Base-by-base conservation (phyloP, 148 eudicot species). In the Camellia granthamiana region DNA sequence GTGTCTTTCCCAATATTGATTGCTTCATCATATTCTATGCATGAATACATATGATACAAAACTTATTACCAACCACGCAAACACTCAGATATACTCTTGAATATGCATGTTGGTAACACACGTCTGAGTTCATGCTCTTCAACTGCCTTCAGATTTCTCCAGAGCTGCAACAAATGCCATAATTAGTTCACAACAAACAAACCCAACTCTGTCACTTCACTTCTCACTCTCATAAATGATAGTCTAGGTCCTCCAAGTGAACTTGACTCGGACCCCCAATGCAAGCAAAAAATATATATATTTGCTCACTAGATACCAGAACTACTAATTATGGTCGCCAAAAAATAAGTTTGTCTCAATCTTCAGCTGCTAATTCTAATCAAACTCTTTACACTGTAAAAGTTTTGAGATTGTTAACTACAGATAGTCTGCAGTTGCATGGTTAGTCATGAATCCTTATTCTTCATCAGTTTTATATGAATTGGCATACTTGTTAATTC, bases 121-220 rank as follows among this genome's bases (percentile, higher is more conserved):
- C 70, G 61, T n/a, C 65, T 23, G n/a, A 14, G 6, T 68, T 61
- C 68, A 21, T 76, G 14, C 14, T 13, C 62, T 51, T 77, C 69
- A 82, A 12, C 56, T 82, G 41, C 84, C 84, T 68, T 82, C 84
- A 51, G 84, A 82, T 15, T 82, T 82, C 80, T 82, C 84, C 72
- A 82, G 65, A 77, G 84, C 84, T 82, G 80, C 77, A 77, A 62
- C 19, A 77, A 62, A 6, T 10, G 59, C 38, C 2, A 30, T 7
- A 1, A 47, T 76, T 75, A 76, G 55, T 55, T 72, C 43, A 43
- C 62, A 51, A 60, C 44, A 18, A 15, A 7, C n/a, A 16, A 66
- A 11, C 46, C 23, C 44, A n/a, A 76, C 52, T 30, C 14, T 38
- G 23, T 61, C 11, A 21, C 18, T 41, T 47, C 8, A 7, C 46